These are phyloP conservation scores for Pythium sp. DNA, from an alignment of 352 stramenopile genomes.

Conservation along the genomic window DNA sequence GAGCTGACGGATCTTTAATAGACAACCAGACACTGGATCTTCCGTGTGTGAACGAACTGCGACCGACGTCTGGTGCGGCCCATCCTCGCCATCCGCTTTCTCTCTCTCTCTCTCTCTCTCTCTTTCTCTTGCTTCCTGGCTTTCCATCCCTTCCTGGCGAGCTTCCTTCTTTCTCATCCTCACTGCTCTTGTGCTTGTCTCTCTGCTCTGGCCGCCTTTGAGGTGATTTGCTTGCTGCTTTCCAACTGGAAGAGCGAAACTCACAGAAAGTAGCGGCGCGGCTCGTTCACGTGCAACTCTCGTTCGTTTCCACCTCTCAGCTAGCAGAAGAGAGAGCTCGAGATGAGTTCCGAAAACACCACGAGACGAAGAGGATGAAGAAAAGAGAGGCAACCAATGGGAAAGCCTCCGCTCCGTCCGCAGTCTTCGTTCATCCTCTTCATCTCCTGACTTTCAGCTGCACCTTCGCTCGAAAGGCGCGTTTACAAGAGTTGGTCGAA, in stretches of 20 bases:
- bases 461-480: not conserved
- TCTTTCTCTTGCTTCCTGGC: not conserved
- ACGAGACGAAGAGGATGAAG: not conserved
- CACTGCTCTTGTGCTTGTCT: not conserved
- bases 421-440: not conserved
- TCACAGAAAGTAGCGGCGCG: not conserved
- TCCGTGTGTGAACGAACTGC: not conserved
- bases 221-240: not conserved
- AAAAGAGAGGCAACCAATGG: not conserved
- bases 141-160: not conserved
- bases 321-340: too few species aligned
- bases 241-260: not conserved
- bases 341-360: too few species aligned
- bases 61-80: not conserved
- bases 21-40: not conserved
- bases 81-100: not conserved
- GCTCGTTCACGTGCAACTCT: not conserved
- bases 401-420: not conserved
- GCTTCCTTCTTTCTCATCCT: not conserved
- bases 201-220: not conserved
- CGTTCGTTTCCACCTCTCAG: not conserved
- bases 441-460: not conserved
- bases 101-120: too few species aligned
- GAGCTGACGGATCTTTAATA: not conserved
- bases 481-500: not conserved